Evolutionary conservation across 2,329 filamentous ascomycete species (phyloP).

Genomic region (Penicillium janthinellum): DNA sequence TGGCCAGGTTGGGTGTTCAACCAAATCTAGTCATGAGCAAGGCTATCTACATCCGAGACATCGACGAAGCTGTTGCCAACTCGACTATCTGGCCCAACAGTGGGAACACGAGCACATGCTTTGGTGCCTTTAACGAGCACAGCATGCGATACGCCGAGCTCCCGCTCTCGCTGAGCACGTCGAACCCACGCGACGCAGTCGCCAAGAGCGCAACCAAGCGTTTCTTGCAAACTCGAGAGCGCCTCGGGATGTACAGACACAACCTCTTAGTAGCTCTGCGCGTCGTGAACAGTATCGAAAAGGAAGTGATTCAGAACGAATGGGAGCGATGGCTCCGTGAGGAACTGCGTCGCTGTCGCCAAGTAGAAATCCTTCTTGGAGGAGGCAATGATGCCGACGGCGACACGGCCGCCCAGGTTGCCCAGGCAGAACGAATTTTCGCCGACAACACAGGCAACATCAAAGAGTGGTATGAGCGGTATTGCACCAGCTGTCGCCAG

Average conservation of each 20-base stretch:
- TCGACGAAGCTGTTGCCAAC: slow-evolving; percentile 64
- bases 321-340: slow-evolving; percentile 91
- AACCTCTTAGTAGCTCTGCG: slow-evolving; percentile 88
- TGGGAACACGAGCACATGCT: slow-evolving; percentile 42
- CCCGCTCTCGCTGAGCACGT: slow-evolving; percentile 32
- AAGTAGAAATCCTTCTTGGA: slow-evolving; percentile 55
- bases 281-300: slow-evolving; percentile 85
- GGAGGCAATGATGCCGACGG: slow-evolving; percentile 26
- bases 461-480: slow-evolving; percentile 59
- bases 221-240: slow-evolving; percentile 77
- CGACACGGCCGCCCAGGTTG: slow-evolving; percentile 26
- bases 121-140: slow-evolving; percentile 48
- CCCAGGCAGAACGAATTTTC: slow-evolving; percentile 33
- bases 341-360: slow-evolving; percentile 74
- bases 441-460: slow-evolving; percentile 49
- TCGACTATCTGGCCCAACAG: slow-evolving; percentile 31
- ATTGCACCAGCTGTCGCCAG: slow-evolving; percentile 62
- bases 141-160: slow-evolving; percentile 37
- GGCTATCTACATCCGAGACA: slow-evolving; percentile 78
- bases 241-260: slow-evolving; percentile 80
- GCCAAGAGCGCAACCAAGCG: slow-evolving; percentile 52
- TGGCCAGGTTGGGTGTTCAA: slow-evolving; percentile 76
- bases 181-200: slow-evolving; percentile 32
- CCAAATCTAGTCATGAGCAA: slow-evolving; percentile 82
- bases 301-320: slow-evolving; percentile 80